These are phyloP conservation scores for Veloporphyrellus conicus DNA, from an alignment of 1,284 basidiomycete genomes.

Conservation along the genomic window DNA sequence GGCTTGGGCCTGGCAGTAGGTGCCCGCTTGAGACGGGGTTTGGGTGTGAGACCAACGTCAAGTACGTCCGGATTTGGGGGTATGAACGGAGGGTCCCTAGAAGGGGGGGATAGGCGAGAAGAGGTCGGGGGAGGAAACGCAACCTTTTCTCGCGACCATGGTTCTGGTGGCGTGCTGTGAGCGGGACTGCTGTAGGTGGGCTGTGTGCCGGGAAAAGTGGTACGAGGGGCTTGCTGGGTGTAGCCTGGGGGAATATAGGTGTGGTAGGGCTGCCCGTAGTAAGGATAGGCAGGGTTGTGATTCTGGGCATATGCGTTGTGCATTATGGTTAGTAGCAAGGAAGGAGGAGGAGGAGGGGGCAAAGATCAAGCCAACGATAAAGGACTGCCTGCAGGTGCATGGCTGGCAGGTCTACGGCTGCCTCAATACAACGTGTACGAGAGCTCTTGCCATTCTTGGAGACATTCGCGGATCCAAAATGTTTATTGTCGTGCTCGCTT, in stretches of 20 bases:
- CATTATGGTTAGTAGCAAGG: slow-evolving; percentile 19
- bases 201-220: slow-evolving; percentile 12
- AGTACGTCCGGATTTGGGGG: slow-evolving; percentile 24
- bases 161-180: slow-evolving; percentile 21
- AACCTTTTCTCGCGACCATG: slow-evolving; percentile 27
- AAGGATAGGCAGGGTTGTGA: slow-evolving; percentile 29
- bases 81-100: slow-evolving; percentile 23
- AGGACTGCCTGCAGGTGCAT: slow-evolving; percentile 20
- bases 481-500: not conserved
- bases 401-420: slow-evolving; percentile 14
- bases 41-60: slow-evolving; percentile 19
- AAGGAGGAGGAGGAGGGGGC: not conserved
- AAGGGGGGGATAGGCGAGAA: slow-evolving; percentile 17
- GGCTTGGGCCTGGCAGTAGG: slow-evolving; percentile 15
- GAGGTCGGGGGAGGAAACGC: slow-evolving; percentile 16
- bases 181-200: slow-evolving; percentile 19
- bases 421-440: slow-evolving; percentile 23
- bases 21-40: slow-evolving; percentile 26
- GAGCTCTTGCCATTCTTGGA: slow-evolving; percentile 24
- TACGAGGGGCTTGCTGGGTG: slow-evolving; percentile 13
- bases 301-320: slow-evolving; percentile 17
- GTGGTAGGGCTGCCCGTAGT: slow-evolving; percentile 36
- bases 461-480: not conserved
- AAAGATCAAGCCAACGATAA: slow-evolving; percentile 12
- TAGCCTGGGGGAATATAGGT: slow-evolving; percentile 34